Conservation (phyloP, 176 grass and related monocot species). For the Stipa capillata region DNA sequence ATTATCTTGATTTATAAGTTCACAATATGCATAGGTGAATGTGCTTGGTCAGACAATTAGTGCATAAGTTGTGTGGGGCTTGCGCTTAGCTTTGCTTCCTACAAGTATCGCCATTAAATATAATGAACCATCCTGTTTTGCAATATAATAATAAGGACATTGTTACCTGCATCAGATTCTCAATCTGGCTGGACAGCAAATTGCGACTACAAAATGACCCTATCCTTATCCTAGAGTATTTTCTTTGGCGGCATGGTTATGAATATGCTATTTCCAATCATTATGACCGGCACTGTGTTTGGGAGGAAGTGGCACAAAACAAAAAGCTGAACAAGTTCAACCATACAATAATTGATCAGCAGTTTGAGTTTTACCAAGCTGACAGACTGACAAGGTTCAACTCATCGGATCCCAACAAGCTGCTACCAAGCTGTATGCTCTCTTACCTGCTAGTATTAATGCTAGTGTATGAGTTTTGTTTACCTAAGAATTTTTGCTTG, state of each 20-base stretch:
- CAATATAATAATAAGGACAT: not conserved
- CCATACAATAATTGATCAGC: constrained; percentile 95
- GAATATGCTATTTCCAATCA: constrained; percentile 99
- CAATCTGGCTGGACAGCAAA: constrained; percentile 99
- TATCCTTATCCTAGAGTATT: constrained; percentile 94
- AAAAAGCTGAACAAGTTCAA: constrained; percentile 98
- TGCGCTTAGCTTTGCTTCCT: not conserved
- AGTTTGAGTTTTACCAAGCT: constrained; percentile 94
- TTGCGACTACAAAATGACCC: constrained; percentile 90
- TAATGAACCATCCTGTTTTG: not conserved
- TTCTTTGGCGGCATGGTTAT: constrained; percentile 80
- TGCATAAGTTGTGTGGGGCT: not conserved
- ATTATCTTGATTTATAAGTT: not conserved
- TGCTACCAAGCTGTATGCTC: constrained; percentile 88
- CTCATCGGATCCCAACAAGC: constrained; percentile 61
- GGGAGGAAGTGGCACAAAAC: constrained; percentile 95
- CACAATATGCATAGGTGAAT: not conserved
- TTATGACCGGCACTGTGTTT: constrained; percentile 90
- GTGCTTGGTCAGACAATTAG: not conserved
- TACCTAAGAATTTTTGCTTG: not conserved
- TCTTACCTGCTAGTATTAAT: constrained; percentile 24
- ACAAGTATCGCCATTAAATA: not conserved
- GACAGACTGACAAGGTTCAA: constrained; percentile 82
- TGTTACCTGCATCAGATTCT: constrained; percentile 57
- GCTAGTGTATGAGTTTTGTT: not conserved